phyloP scores from a whole-genome alignment of 2,329 filamentous ascomycete genomes.

The Aspergillus eucalypticola region DNA sequence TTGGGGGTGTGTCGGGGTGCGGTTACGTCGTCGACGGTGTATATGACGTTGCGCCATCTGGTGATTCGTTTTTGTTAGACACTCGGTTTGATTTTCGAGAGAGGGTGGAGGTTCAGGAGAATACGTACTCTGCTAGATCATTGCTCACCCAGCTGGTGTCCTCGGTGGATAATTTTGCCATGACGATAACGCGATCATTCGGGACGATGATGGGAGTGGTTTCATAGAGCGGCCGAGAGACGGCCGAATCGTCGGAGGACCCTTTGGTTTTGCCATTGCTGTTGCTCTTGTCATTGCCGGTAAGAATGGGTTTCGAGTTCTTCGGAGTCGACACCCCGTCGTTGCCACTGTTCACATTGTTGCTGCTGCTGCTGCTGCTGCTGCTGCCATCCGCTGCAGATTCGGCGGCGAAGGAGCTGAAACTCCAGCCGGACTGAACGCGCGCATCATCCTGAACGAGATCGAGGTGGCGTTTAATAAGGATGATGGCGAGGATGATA shows the following conservation, averaged over 20 bases:
- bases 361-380: background rate
- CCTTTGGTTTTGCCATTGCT: conserved; percentile 13
- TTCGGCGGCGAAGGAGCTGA: conserved; percentile 20
- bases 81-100: background rate
- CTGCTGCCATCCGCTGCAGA: conserved; percentile 10
- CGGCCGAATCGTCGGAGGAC: conserved; percentile 3
- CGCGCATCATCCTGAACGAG: conserved; percentile 19
- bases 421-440: conserved; percentile 31
- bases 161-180: conserved; percentile 46
- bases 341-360: background rate
- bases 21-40: conserved; percentile 42
- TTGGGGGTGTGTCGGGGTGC: conserved; percentile 33
- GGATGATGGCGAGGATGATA: conserved; percentile 31
- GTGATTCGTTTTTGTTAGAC: background rate
- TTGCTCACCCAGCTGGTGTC: conserved; percentile 50
- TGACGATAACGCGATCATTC: conserved; percentile 45
- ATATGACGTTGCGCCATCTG: conserved; percentile 50
- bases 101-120: background rate
- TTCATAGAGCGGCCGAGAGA: conserved; percentile 23
- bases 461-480: conserved; percentile 30
- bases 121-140: conserved; percentile 44
- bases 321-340: background rate
- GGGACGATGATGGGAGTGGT: conserved; percentile 33
- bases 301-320: conserved; percentile 5
- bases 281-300: background rate